Conservation (phyloP, 164 flowering plant genomes). For the Cinnamomum chago region DNA sequence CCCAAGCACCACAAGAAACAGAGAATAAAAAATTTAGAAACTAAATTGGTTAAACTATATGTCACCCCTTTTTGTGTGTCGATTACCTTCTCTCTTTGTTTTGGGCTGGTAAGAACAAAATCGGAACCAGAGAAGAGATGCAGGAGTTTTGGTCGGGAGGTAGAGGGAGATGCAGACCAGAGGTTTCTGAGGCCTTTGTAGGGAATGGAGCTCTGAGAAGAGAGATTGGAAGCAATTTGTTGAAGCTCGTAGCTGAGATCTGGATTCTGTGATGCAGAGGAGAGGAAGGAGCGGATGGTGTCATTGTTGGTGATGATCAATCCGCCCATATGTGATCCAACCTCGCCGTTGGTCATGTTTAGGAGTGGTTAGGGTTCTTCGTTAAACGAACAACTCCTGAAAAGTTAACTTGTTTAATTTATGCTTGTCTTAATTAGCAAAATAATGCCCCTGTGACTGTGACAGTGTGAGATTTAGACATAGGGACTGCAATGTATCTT, state of each 20-base stretch:
- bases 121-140: slow-evolving; percentile 46
- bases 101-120: slow-evolving; percentile 67
- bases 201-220: slow-evolving; percentile 31
- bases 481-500: no score
- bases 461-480: no score
- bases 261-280: slow-evolving; percentile 35
- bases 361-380: no score
- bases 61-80: background rate
- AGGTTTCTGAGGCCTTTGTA: slow-evolving; percentile 50
- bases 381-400: no score
- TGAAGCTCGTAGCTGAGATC: slow-evolving; percentile 38
- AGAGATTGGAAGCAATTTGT: slow-evolving; percentile 41
- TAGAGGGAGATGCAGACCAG: slow-evolving; percentile 42
- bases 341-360: background rate
- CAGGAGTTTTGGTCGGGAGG: slow-evolving; percentile 42
- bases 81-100: slow-evolving; percentile 77
- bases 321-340: slow-evolving; percentile 1
- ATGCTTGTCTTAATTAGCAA: no score
- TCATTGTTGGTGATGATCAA: slow-evolving; percentile 46
- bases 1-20: slow-evolving; percentile 1
- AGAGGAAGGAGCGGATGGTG: slow-evolving; percentile 45
- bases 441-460: no score
- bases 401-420: no score
- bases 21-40: background rate
- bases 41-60: background rate